phyloP scores from a whole-genome alignment of 345 rosid genomes.

The Hibiscus mutabilis region DNA sequence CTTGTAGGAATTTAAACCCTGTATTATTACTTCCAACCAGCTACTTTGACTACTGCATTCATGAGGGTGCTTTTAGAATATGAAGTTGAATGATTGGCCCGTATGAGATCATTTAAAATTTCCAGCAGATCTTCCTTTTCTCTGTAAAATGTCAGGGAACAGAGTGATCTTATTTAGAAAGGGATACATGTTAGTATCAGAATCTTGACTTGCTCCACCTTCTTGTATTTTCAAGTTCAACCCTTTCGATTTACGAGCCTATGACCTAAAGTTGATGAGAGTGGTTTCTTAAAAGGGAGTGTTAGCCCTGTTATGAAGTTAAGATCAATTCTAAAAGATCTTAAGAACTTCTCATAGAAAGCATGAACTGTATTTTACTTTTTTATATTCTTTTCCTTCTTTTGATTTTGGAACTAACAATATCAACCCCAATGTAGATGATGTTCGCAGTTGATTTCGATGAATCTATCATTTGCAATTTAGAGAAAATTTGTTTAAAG shows the following conservation, averaged over 20 bases:
- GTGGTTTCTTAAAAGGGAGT: neutral
- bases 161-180: neutral
- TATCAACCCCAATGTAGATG: constrained; percentile 46
- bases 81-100: neutral
- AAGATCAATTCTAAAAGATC: neutral
- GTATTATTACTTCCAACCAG: neutral
- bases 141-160: neutral
- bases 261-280: neutral
- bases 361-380: neutral
- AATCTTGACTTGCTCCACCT: neutral
- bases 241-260: neutral
- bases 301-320: constrained; percentile 1
- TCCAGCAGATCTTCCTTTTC: neutral
- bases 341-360: neutral
- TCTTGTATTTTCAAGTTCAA: neutral
- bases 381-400: neutral
- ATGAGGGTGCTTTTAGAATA: neutral
- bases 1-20: neutral
- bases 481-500: constrained; percentile 68
- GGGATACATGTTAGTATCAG: neutral
- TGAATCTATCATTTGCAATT: constrained; percentile 40
- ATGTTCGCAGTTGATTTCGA: constrained; percentile 98
- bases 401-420: neutral
- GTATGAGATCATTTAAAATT: neutral
- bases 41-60: neutral